Base-by-base conservation (phyloP, 148 eudicot genomes). In the Cornus suecica region DNA sequence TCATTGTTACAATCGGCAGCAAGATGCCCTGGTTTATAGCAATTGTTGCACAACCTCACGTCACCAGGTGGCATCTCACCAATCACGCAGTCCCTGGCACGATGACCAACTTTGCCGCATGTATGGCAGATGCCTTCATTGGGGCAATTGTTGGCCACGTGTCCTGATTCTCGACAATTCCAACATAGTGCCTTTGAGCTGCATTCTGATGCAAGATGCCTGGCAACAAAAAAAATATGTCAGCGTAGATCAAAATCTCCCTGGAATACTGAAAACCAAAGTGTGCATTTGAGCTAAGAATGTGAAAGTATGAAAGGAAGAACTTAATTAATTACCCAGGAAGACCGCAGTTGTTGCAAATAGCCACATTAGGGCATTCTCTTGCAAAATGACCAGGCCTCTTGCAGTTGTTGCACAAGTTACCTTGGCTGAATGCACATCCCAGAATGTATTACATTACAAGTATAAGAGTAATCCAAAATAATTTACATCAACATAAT, bases 341-440 rank as follows among this genome's bases (percentile, higher is more conserved):
- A 79, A 86, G 87, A 23, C 89, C 89, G 61, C 89, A 86, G 66
- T 81, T 86, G 85, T 86, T 81, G 54, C 89, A 86, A 65, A 86
- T 81, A 68, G 87, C 89, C 67, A 83, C 87, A 78, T 86, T 86
- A 26, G 89, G 81, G 74, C 89, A 86, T 48, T 86, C 89, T 80
- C 89, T 77, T 8, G 89, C 85, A 72, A 81, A 86, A 65, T 86
- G 89, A 69, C 89, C 89, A 30, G 87, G 83, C 48, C 72, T 83
- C 78, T 83, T 86, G 83, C 89, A 86, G 80, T 86, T 84, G 74
- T 86, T 86, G 52, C 89, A 86, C 70, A 82, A 67, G 73, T 79
- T 86, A 82, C 48, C 79, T 74, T 85, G 85, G 82, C 83, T 80
- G 85, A 56, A 78, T 48, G 58, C 8, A n/a, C 5, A 8, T 42